Conservation (phyloP, 352 stramenopile genomes). For the Pythium rhizo-oryzae region DNA sequence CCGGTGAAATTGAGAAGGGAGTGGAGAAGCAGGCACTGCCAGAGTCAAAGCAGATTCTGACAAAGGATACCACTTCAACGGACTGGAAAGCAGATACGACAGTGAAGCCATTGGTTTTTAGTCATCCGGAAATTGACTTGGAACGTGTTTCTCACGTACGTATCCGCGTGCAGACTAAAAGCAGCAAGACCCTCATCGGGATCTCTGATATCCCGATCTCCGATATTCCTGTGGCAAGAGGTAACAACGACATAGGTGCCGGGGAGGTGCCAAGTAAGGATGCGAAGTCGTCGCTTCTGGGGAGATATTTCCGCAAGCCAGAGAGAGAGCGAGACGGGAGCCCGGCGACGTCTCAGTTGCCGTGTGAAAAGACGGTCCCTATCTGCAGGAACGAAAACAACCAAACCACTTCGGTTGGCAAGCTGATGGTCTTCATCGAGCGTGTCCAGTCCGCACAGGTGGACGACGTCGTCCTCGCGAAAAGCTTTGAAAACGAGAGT, state of each 20-base stretch:
- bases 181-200: slow-evolving; percentile 38
- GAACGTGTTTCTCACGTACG: slow-evolving; percentile 43
- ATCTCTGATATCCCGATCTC: slow-evolving; percentile 41
- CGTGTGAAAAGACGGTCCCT: slow-evolving; percentile 30
- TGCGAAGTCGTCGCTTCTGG: background rate
- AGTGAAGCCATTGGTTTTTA: slow-evolving; percentile 29
- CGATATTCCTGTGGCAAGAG: slow-evolving; percentile 23
- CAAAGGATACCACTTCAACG: slow-evolving; percentile 14
- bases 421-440: slow-evolving; percentile 46
- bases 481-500: slow-evolving; percentile 31
- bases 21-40: slow-evolving; percentile 27
- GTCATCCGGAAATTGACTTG: slow-evolving; percentile 44
- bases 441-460: slow-evolving; percentile 27
- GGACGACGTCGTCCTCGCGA: slow-evolving; percentile 38
- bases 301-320: background rate
- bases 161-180: slow-evolving; percentile 37
- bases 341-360: background rate
- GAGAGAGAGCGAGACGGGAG: background rate
- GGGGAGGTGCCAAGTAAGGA: background rate
- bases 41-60: slow-evolving; percentile 33
- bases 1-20: slow-evolving; percentile 41
- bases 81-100: slow-evolving; percentile 8
- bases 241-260: slow-evolving; percentile 7
- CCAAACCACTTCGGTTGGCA: slow-evolving; percentile 44
- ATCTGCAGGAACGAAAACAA: slow-evolving; percentile 32